A percentile compares a stretch with the other conserved stretches of the same genome.
These are phyloP conservation scores for Suillus alpinus DNA, from an alignment of 768 basidiomycete genomes.

Conservation along the genomic window DNA sequence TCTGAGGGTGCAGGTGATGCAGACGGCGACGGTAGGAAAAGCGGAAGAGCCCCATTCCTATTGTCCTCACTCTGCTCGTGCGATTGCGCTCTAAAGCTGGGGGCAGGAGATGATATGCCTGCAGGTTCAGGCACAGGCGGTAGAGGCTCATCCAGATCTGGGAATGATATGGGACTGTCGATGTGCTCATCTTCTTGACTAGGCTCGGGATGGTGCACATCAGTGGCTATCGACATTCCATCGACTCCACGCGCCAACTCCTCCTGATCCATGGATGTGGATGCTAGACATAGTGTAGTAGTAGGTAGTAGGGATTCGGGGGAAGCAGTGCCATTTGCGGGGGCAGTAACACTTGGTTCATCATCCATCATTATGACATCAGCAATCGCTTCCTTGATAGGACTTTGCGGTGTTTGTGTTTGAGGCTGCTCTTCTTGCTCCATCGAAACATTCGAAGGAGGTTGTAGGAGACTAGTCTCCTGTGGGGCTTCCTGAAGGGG, in stretches of 20 bases:
- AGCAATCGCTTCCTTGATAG: background rate
- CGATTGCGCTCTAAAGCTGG: constrained; percentile 10
- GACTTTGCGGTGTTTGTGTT: background rate
- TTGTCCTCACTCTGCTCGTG: constrained; percentile 11
- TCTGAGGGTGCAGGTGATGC: constrained; percentile 26
- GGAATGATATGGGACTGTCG: constrained; percentile 13
- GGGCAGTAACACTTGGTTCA: background rate
- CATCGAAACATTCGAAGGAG: background rate
- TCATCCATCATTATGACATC: background rate
- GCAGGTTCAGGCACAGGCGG: constrained; percentile 5
- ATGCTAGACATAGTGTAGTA: background rate
- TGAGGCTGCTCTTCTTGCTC: background rate
- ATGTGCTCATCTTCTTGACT: constrained; percentile 20
- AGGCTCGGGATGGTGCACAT: background rate
- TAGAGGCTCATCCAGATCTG: constrained; percentile 12
- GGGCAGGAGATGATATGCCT: background rate
- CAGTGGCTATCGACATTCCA: constrained; percentile 21
- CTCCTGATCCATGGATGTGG: background rate
- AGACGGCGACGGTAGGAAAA: constrained; percentile 49
- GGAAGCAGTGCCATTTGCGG: background rate
- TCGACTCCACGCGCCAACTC: constrained; percentile 13
- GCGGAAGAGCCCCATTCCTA: constrained; percentile 31
- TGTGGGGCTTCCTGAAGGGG: background rate
- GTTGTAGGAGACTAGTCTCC: constrained; percentile 4
- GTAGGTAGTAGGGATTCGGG: background rate